Evolutionary conservation across 2,329 filamentous ascomycete species (phyloP), one percentile per base, ranked within the genome.

Genomic region (Epichloe sylvatica): DNA sequence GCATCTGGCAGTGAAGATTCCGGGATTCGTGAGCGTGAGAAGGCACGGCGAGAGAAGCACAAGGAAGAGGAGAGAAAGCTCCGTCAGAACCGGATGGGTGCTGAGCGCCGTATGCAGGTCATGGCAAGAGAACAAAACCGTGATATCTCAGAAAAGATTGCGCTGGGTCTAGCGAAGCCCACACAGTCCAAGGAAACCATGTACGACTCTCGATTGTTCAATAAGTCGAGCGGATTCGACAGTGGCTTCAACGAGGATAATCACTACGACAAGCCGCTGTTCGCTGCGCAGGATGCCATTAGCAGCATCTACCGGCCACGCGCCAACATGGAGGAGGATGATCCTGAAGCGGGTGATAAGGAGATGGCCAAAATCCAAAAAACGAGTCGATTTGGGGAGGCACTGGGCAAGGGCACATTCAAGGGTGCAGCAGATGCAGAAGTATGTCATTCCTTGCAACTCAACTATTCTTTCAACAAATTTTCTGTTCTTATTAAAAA

Each of bases 161-260:
- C 92, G 1, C 76, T 98, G 5, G 92, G 92, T 3, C 70, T 97
- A 45, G 92, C 92, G 5, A 98, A 97, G 67, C 92, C 92, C 3
- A 96, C 92, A 4, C 85, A 92, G 63, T 86, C 83, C 46, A 84
- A 84, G 49, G 92, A 98, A 66, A 83, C 86, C 23, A 97, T 97
- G 92, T 98, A 94, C 70, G 92, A 98, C 69, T 94, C 89, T 2
- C 77, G 92, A 39, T 70, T 98, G 33, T 98, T 98, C 70, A 96
- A 97, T 68, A 88, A 94, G 68, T 84, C 82, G 5, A 90, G 85
- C 58, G 92, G 92, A 0, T 94, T 98, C 63, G 84, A 89, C 57
- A 78, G 82, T 47, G 92, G 91, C 0, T 89, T 96, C 75, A 98
- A 98, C 66, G 92, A 98, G 66, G 92, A 98, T 65, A 92, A 98